These are phyloP conservation scores for Castanea sativa DNA, from an alignment of 306 rosid species.

Conservation along the genomic window DNA sequence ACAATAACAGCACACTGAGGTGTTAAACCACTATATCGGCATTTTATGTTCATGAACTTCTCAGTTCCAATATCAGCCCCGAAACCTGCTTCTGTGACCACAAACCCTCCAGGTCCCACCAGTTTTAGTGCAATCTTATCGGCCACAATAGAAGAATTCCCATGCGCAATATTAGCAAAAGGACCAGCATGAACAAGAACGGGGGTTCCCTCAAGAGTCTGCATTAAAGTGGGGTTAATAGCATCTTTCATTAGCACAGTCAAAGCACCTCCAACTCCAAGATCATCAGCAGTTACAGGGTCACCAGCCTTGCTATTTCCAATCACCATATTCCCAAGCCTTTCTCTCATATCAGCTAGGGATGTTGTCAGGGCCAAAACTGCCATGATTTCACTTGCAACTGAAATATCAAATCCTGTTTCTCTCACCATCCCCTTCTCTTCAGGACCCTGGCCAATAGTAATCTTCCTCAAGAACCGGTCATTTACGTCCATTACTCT, in stretches of 20 bases:
- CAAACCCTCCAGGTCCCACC: conserved; percentile 96
- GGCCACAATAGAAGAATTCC: conserved; percentile 95
- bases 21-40: conserved; percentile 86
- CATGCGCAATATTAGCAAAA: conserved; percentile 95
- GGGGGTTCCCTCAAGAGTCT: conserved; percentile 97
- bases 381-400: conserved; percentile 99
- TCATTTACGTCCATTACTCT: conserved; percentile 97
- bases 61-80: conserved; percentile 98
- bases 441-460: conserved; percentile 91
- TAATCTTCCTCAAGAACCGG: conserved; percentile 84
- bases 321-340: conserved; percentile 95
- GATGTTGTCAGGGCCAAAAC: conserved; percentile 95
- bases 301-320: conserved; percentile 95
- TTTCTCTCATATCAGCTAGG: conserved; percentile 88
- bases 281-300: conserved; percentile 90
- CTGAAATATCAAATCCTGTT: conserved; percentile 94
- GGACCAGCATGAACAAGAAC: conserved; percentile 99
- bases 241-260: conserved; percentile 98
- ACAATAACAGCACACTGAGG: conserved; percentile 94
- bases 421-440: conserved; percentile 99
- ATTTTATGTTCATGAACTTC: conserved; percentile 94
- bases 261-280: conserved; percentile 95
- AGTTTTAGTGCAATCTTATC: conserved; percentile 95
- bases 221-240: conserved; percentile 96
- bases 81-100: conserved; percentile 98